A percentile compares a stretch with the other conserved stretches of the same genome.
Conservation (phyloP, 345 rosid species). For the Ricinus communis region DNA sequence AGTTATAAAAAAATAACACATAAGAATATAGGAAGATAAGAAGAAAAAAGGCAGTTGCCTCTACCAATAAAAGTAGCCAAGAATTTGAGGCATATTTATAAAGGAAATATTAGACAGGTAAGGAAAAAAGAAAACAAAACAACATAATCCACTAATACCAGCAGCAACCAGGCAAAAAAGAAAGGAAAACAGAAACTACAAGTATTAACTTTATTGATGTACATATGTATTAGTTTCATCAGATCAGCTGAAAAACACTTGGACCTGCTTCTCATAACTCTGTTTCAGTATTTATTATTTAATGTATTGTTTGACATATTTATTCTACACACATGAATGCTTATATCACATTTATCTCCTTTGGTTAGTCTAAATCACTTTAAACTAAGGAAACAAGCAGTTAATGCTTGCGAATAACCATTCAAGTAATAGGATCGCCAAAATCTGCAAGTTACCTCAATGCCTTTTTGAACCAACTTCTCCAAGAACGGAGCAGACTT, state of each 20-base stretch:
- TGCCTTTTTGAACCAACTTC: constrained; percentile 83
- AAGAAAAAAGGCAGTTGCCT: neutral
- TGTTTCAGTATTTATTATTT: too few species aligned
- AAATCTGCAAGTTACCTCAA: constrained; percentile 57
- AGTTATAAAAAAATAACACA: neutral
- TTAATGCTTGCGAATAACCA: constrained; percentile 4
- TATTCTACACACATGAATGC: neutral
- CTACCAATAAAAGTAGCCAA: neutral
- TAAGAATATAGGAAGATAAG: constrained; percentile 14
- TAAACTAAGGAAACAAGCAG: too few species aligned
- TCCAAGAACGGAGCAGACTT: constrained; percentile 94
- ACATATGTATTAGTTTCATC: neutral
- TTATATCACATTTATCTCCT: neutral
- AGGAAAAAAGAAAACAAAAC: neutral
- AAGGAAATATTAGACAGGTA: too few species aligned
- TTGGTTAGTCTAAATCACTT: neutral
- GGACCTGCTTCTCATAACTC: too few species aligned
- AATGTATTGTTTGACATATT: neutral
- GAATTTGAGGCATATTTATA: neutral
- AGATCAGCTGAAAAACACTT: too few species aligned
- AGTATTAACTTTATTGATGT: neutral
- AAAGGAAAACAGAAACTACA: neutral
- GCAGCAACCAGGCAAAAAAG: neutral
- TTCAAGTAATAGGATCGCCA: neutral
- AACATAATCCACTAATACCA: neutral